A percentile compares a stretch with the other conserved stretches of the same genome.
Conservation (phyloP, 768 basidiomycete species). For the Cantharellus anzutake region DNA sequence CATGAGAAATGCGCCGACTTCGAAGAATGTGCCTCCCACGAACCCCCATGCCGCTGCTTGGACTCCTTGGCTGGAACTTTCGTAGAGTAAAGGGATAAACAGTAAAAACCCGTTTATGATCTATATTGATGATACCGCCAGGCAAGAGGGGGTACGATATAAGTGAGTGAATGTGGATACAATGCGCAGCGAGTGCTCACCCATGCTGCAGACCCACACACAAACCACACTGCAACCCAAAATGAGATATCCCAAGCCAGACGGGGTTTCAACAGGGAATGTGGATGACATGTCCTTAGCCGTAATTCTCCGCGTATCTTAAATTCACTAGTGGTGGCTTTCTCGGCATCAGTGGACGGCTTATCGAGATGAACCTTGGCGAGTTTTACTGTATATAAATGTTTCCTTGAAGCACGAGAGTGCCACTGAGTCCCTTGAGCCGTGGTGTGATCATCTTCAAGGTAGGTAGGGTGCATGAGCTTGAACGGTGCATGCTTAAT, state of each 20-base stretch:
- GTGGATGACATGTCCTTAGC: neutral
- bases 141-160: neutral
- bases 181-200: constrained; percentile 13
- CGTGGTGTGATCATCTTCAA: neutral
- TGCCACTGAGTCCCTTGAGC: neutral
- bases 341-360: neutral
- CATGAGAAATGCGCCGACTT: constrained; percentile 32
- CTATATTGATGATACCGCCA: neutral
- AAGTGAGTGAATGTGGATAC: neutral
- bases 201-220: constrained; percentile 29
- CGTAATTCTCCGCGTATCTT: neutral
- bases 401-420: constrained; percentile 5
- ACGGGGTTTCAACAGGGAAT: constrained; percentile 12
- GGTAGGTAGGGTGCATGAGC: too few relatives aligned
- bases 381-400: neutral
- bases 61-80: constrained; percentile 13
- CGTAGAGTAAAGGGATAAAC: constrained; percentile 27
- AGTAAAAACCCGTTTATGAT: constrained; percentile 32
- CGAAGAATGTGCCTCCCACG: constrained; percentile 41
- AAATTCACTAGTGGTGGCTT: neutral
- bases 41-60: constrained; percentile 29
- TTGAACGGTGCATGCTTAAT: too few relatives aligned
- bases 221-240: constrained; percentile 20
- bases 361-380: neutral
- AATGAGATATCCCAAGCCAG: constrained; percentile 14